phyloP scores from a whole-genome alignment of 2,329 filamentous ascomycete species.

The Coleophoma eucalyptorum region DNA sequence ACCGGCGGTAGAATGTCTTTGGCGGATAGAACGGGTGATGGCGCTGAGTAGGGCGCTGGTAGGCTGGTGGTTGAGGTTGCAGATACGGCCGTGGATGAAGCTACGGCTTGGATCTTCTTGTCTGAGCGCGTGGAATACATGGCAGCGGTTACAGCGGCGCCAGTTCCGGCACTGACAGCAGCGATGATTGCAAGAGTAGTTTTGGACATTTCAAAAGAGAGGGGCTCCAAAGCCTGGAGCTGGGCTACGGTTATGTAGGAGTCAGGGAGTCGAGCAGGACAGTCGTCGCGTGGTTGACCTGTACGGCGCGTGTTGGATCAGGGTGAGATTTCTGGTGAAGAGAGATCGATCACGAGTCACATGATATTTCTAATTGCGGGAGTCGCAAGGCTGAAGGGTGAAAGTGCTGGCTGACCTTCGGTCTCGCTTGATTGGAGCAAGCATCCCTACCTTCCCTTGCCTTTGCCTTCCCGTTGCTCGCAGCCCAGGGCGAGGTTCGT shows the following conservation, averaged over 20 bases:
- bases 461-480: too few species aligned
- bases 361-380: background rate
- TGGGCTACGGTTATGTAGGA: slow-evolving; percentile 10
- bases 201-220: slow-evolving; percentile 64
- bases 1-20: slow-evolving; percentile 46
- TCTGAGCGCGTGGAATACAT: slow-evolving; percentile 57
- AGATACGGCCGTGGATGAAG: slow-evolving; percentile 18
- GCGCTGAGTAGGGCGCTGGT: slow-evolving; percentile 19
- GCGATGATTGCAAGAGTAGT: slow-evolving; percentile 72
- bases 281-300: background rate
- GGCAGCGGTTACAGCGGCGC: slow-evolving; percentile 68
- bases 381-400: background rate
- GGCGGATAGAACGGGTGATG: slow-evolving; percentile 18
- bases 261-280: slow-evolving; percentile 5
- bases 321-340: background rate
- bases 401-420: background rate
- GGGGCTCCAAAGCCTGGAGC: background rate
- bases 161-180: slow-evolving; percentile 71
- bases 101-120: slow-evolving; percentile 33
- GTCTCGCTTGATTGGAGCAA: too few species aligned
- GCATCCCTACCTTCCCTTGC: too few species aligned
- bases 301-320: too few species aligned
- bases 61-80: slow-evolving; percentile 22
- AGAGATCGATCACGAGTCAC: background rate
- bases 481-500: too few species aligned